These are phyloP conservation scores for Diophrys appendiculata DNA, from an alignment of 73 alveolate genomes.

Conservation along the genomic window DNA sequence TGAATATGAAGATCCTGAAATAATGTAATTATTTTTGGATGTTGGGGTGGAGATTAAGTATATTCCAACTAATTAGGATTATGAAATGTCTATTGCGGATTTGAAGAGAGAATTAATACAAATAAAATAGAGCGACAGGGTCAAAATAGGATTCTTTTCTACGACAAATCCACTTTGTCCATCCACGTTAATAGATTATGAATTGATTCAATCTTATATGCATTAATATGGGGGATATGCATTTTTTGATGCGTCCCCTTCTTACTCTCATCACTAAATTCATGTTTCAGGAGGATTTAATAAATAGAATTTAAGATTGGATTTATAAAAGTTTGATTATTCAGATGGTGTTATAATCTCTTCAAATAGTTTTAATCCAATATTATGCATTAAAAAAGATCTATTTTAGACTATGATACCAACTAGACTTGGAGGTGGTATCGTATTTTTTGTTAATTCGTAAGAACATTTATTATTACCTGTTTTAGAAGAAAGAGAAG, in stretches of 20 bases:
- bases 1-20: constrained; percentile 85
- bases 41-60: constrained; percentile 77
- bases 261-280: too few species aligned
- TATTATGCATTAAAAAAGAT: constrained; percentile 73
- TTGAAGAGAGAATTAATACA: constrained; percentile 12
- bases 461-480: constrained; percentile 1
- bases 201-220: too few species aligned
- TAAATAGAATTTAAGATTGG: too few species aligned
- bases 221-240: too few species aligned
- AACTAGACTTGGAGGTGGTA: constrained; percentile 97
- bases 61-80: constrained; percentile 56
- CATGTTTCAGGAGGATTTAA: too few species aligned
- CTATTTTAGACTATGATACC: constrained; percentile 74
- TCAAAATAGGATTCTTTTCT: constrained; percentile 87
- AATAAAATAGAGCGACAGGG: constrained; percentile 35
- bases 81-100: constrained; percentile 23
- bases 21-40: constrained; percentile 88
- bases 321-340: too few species aligned
- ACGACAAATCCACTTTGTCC: too few species aligned
- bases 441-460: constrained; percentile 24
- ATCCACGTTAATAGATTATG: too few species aligned
- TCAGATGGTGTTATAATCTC: too few species aligned
- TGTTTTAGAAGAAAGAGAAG: constrained; percentile 94
- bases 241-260: too few species aligned
- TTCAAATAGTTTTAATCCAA: too few species aligned